A percentile compares a stretch with the other conserved stretches of the same genome.
phyloP scores from a whole-genome alignment of 2,329 filamentous ascomycete genomes.

The Fusarium nygamai region DNA sequence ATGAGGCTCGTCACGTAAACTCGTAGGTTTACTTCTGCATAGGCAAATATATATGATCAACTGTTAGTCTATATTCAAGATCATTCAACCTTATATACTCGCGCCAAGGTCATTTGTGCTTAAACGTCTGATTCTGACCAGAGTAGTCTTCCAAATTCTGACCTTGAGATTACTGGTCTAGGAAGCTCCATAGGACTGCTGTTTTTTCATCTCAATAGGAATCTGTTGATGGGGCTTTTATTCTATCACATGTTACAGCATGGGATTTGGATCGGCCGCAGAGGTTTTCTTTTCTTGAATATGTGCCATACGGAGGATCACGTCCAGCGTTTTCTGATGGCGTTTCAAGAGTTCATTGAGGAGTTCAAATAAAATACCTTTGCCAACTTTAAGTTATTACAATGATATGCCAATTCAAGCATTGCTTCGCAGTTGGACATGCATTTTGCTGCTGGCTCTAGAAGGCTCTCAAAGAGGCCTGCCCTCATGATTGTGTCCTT shows the following conservation, averaged over 20 bases:
- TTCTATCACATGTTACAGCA: no score
- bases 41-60: no score
- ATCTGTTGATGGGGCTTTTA: no score
- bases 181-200: neutral
- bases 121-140: no score
- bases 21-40: no score
- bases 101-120: no score
- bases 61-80: no score
- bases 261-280: neutral
- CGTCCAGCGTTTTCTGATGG: neutral
- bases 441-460: neutral
- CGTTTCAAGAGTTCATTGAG: no score
- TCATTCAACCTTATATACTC: no score
- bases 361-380: neutral
- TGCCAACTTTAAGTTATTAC: neutral
- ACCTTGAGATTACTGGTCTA: neutral
- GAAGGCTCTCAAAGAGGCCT: no score
- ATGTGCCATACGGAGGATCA: neutral
- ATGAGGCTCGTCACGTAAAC: no score
- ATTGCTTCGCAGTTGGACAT: neutral
- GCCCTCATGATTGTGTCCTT: neutral
- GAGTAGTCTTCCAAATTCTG: neutral
- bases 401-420: neutral
- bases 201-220: neutral
- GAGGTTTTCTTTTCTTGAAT: neutral